phyloP scores from a whole-genome alignment of 1,284 basidiomycete genomes.

The Phenoliferia sp. region DNA sequence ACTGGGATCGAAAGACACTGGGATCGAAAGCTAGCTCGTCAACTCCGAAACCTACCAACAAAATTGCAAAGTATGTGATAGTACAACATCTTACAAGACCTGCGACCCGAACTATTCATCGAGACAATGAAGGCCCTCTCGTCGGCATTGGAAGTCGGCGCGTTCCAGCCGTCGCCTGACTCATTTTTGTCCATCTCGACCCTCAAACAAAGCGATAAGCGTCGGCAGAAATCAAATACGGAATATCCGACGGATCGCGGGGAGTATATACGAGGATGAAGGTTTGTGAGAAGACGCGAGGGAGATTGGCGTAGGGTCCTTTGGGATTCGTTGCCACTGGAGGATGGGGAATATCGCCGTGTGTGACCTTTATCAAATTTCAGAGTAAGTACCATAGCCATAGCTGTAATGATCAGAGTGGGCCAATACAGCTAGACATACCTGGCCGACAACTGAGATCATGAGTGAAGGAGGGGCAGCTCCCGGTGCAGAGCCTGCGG shows the following conservation, averaged over 20 bases:
- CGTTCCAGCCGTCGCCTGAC: neutral
- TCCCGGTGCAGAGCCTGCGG: conserved; percentile 16
- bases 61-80: no score
- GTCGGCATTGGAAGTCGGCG: neutral
- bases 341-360: conserved; percentile 56
- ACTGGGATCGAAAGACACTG: no score
- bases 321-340: conserved; percentile 48
- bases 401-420: neutral
- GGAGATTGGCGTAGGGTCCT: conserved; percentile 61
- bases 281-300: conserved; percentile 75
- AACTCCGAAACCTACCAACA: no score
- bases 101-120: no score
- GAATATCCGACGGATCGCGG: neutral
- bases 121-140: neutral
- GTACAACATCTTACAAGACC: no score
- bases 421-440: neutral
- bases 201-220: neutral
- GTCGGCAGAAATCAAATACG: neutral
- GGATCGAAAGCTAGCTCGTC: no score
- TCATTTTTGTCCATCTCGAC: no score
- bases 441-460: conserved; percentile 26
- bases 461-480: conserved; percentile 19
- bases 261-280: conserved; percentile 56
- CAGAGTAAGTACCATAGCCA: neutral
- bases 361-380: conserved; percentile 51